Base-by-base conservation (phyloP, 1,284 basidiomycete genomes). In the Trichosporon sp. region DNA sequence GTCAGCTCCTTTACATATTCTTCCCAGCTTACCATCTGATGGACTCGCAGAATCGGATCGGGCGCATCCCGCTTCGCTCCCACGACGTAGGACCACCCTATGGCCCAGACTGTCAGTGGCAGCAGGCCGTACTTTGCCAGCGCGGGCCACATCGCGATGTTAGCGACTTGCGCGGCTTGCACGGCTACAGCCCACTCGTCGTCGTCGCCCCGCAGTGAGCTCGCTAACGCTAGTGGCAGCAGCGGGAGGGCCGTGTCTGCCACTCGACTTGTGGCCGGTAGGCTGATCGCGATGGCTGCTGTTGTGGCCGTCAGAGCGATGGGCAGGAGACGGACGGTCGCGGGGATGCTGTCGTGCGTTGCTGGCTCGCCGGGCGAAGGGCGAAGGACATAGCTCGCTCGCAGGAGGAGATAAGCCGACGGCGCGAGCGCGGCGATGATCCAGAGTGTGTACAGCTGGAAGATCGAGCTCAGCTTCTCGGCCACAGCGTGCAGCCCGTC, bases 161-260 rank as follows among this genome's bases (percentile, higher is more conserved):
- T 60, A 0, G 66, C 62, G 27, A 68, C 60, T 16, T 65, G 66
- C 21, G 65, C 64, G 34, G 54, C 37, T 56, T 68, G 66, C 44
- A 68, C 64, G 5, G 66, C 64, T 14, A 68, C 62, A 1, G 66
- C 66, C 66, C 66, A 68, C 62, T 68, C 66, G 60, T 68, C 66
- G 64, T 68, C 66, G 62, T 68, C 66, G 57, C 62, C 64, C 34
- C 66, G 64, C 19, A 68, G 66, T 3, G 62, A 57, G 7, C 37
- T 58, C 19, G 52, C 57, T n/a, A 68, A 58, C 13, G 64, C 60
- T 4, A 68, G 58, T 1, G 66, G 66, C 7, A 68, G 60, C 8
- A 68, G 62, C 0, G 66, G 66, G 4, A 68, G 59, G 14, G 61
- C 64, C 3, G 64, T 58, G 62, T 65, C 64, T 19, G 54, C 62